These are phyloP conservation scores for Aspergillus latus DNA, from an alignment of 2,329 filamentous ascomycete genomes.

Conservation along the genomic window DNA sequence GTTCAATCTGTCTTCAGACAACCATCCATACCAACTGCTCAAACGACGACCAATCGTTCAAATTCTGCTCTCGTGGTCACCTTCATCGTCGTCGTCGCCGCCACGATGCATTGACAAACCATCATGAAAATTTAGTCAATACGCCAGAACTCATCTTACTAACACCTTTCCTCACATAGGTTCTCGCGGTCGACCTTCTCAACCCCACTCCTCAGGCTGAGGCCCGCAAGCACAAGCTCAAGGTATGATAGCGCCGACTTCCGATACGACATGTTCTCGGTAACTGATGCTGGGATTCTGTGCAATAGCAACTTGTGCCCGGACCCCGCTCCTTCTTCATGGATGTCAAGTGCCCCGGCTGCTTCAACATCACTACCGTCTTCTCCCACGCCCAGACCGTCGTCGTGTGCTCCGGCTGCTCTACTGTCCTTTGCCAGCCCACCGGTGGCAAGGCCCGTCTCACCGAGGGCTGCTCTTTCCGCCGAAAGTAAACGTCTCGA, in stretches of 20 bases:
- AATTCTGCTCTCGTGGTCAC: slow-evolving; percentile 10
- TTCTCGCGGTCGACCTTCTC: slow-evolving; percentile 99
- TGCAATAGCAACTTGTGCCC: slow-evolving; percentile 79
- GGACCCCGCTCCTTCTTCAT: slow-evolving; percentile 99
- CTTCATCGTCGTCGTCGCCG: slow-evolving; percentile 8
- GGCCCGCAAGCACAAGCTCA: slow-evolving; percentile 99
- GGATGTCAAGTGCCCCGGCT: slow-evolving; percentile 99
- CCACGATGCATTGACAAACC: not conserved
- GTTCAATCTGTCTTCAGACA: slow-evolving; percentile 8
- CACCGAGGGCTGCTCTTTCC: slow-evolving; percentile 99
- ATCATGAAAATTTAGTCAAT: slow-evolving; percentile 9
- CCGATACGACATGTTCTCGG: not conserved
- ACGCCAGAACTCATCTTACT: slow-evolving; percentile 15
- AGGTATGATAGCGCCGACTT: slow-evolving; percentile 62
- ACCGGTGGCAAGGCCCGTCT: slow-evolving; percentile 98
- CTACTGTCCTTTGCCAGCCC: slow-evolving; percentile 98
- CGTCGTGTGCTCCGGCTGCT: slow-evolving; percentile 99
- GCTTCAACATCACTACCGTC: slow-evolving; percentile 99
- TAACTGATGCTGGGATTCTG: slow-evolving; percentile 9
- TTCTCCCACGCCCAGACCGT: slow-evolving; percentile 99
- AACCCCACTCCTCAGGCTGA: slow-evolving; percentile 97
- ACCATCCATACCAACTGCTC: not conserved
- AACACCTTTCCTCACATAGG: slow-evolving; percentile 55
- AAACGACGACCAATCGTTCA: not conserved
- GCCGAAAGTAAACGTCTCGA: slow-evolving; percentile 80